Base-by-base conservation (phyloP, 805 yeast genomes). In the Hanseniaspora singularis region DNA sequence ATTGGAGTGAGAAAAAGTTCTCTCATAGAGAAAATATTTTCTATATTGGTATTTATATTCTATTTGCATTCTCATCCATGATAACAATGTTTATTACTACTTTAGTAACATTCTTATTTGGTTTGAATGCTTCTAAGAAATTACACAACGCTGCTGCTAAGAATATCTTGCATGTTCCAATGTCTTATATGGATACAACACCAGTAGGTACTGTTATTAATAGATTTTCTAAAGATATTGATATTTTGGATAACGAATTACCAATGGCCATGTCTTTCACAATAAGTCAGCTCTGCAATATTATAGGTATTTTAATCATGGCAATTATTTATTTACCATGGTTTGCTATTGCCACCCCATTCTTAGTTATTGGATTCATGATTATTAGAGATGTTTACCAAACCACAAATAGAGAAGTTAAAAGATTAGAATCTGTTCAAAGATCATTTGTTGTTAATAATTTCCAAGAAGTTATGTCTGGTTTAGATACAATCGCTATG, bases 161-260 rank as follows among this genome's bases (percentile, higher is more conserved):
- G 38, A 71, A 67, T 31, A 67, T 86, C 14, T 64, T 86, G 50
- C 78, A 78, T 51, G 77, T 92, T 2, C 94, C 94, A 40, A 83
- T 84, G 89, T 64, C 78, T 0, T 87, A 75, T 59, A 71, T 85
- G 64, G 95, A 87, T 57, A 76, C 85, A 10, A 82, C 94, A 0
- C 96, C 96, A 15, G 71, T 83, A 69, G 95, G 96, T 1, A 71
- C 95, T 53, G 78, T 86, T 50, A 66, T 87, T 59, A 86, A 84
- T 63, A 68, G 94, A 51, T 83, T 83, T 58, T 80, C 89, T 6
- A 80, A 81, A 54, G 94, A 83, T 58, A 77, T 84, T 0, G 87
- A 81, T 56, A 75, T 74, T n/a, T 64, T 81, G 60, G 89, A 81
- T 57, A 80, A 79, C 55, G 84, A 79, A 60, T 60, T 81, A 50